phyloP scores from a whole-genome alignment of 352 stramenopile species.

The Phytopythium aichiense region DNA sequence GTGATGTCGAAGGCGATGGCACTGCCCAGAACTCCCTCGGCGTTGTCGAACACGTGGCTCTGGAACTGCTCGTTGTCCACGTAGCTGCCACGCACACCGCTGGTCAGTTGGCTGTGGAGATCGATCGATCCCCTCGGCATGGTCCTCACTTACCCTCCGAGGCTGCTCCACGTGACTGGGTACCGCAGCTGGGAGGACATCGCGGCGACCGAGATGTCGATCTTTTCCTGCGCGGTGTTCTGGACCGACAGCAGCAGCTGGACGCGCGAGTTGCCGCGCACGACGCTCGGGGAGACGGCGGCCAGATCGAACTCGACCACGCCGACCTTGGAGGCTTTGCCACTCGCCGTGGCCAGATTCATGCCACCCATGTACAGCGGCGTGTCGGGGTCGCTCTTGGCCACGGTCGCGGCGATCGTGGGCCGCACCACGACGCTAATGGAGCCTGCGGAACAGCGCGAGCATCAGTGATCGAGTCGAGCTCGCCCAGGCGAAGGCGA shows the following conservation, averaged over 20 bases:
- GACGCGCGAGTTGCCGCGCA: constrained; percentile 61
- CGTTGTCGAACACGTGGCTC: constrained; percentile 48
- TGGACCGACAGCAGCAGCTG: constrained; percentile 72
- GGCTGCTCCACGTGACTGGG: constrained; percentile 61
- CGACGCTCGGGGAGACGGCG: constrained; percentile 57
- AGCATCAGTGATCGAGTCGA: not conserved
- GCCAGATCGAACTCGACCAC: constrained; percentile 68
- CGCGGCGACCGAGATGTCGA: constrained; percentile 49
- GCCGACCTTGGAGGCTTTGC: constrained; percentile 45
- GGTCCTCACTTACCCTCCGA: constrained; percentile 24
- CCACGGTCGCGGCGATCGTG: constrained; percentile 56
- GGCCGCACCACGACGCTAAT: constrained; percentile 55
- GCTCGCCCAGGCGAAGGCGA: not conserved
- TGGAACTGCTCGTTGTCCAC: constrained; percentile 13
- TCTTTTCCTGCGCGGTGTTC: constrained; percentile 32
- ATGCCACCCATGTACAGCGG: constrained; percentile 51
- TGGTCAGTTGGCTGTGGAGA: not conserved
- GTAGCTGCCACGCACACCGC: constrained; percentile 11
- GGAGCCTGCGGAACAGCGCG: constrained; percentile 12
- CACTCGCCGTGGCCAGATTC: constrained; percentile 40
- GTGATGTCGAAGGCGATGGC: constrained; percentile 81
- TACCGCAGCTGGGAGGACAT: constrained; percentile 44
- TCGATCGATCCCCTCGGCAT: no score
- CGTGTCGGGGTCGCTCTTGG: constrained; percentile 34
- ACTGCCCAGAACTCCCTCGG: constrained; percentile 43